Conservation (phyloP, 2,329 filamentous ascomycete species). For the Diplodia mutila region DNA sequence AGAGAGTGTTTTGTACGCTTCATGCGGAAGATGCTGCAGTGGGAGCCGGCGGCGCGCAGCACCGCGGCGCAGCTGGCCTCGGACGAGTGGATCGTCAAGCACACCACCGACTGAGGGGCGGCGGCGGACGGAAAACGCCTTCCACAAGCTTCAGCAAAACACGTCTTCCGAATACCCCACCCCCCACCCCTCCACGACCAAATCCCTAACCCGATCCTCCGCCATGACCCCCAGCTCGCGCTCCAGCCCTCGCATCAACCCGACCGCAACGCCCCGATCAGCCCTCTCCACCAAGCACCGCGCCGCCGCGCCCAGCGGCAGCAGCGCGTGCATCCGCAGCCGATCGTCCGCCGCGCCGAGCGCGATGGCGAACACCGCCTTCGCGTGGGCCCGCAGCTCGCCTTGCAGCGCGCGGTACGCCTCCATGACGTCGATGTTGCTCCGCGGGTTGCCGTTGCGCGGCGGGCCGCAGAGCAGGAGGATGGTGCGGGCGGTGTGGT, state of each 20-base stretch:
- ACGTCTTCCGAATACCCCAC: too few relatives aligned
- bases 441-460: background rate
- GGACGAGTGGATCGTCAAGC: slow-evolving; percentile 31
- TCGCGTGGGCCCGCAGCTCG: background rate
- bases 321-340: background rate
- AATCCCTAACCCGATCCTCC: background rate
- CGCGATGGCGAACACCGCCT: background rate
- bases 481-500: background rate
- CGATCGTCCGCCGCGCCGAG: background rate
- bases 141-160: too few relatives aligned
- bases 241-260: background rate
- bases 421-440: background rate
- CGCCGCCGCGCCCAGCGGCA: background rate
- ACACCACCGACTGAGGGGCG: slow-evolving; percentile 11
- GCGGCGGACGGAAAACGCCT: too few relatives aligned
- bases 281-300: background rate
- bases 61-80: slow-evolving; percentile 33
- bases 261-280: background rate
- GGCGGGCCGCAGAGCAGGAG: background rate
- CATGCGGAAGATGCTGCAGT: slow-evolving; percentile 42
- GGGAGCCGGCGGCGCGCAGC: slow-evolving; percentile 40
- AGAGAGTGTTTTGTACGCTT: slow-evolving; percentile 38
- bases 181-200: background rate
- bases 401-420: background rate
- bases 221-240: background rate